A percentile compares a stretch with the other conserved stretches of the same genome.
phyloP scores from a whole-genome alignment of 805 yeast species.

The Lipomyces oligophaga region DNA sequence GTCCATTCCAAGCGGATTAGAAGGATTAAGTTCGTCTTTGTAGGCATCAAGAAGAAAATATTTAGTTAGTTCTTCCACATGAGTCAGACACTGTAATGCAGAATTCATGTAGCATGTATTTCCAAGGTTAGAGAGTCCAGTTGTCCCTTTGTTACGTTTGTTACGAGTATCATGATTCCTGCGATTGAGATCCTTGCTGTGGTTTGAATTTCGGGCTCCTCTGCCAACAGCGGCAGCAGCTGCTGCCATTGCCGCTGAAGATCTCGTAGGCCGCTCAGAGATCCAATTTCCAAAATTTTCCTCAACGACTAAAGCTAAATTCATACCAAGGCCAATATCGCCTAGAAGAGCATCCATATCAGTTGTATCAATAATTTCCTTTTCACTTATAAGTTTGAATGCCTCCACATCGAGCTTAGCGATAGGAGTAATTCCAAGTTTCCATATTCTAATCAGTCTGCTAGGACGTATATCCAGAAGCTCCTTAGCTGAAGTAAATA shows the following conservation, averaged over 20 bases:
- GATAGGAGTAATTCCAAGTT: conserved; percentile 3
- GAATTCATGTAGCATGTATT: conserved; percentile 95
- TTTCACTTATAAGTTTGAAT: conserved; percentile 8
- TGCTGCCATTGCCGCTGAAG: neutral
- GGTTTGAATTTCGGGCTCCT: neutral
- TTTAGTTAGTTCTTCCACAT: conserved; percentile 74
- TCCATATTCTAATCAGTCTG: conserved; percentile 16
- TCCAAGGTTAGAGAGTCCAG: conserved; percentile 71
- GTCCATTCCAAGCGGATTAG: conserved; percentile 79
- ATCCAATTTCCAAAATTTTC: conserved; percentile 13
- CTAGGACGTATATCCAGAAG: conserved; percentile 12
- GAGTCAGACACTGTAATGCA: conserved; percentile 83
- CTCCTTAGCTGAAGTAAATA: conserved; percentile 11
- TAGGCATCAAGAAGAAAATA: conserved; percentile 66
- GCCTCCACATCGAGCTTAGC: conserved; percentile 3
- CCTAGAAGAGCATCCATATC: conserved; percentile 4
- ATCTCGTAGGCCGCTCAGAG: conserved; percentile 7
- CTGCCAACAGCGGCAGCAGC: neutral
- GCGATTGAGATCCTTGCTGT: conserved; percentile 2
- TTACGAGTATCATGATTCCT: neutral
- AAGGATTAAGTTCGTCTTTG: conserved; percentile 61
- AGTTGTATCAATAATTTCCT: conserved; percentile 6
- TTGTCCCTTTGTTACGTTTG: conserved; percentile 43
- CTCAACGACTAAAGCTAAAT: conserved; percentile 16
- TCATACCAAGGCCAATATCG: conserved; percentile 12